Base-by-base conservation (phyloP, 2,329 filamentous ascomycete species). In the Phyllosticta citriasiana region DNA sequence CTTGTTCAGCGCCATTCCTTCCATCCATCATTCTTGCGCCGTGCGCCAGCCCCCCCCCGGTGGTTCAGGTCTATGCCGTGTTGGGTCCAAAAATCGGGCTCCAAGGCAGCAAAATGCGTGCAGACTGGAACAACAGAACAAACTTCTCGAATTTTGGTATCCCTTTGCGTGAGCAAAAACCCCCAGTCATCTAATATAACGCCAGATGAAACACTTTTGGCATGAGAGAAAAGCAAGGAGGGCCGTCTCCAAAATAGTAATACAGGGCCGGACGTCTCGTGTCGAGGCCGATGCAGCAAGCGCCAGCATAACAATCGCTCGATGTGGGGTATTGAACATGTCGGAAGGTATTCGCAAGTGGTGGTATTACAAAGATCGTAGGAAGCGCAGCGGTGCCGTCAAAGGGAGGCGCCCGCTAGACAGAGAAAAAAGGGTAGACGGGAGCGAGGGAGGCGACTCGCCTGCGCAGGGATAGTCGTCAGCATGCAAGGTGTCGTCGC, bases 171-270 rank as follows among this genome's bases (percentile, higher is more conserved):
- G 71, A 67, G 72, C 72, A 62, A 62, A 55, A 57, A 70, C 65
- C 67, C 70, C 40, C 40, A 47, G 71, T 66, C 67, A 66, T 74
- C 72, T 74, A 74, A 57, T 57, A 62, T 67, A 74, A 74, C 72
- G 72, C 72, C 72, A 56, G 59, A 67, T 57, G 60, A 62, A 58
- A 62, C 55, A 57, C 56, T 62, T 62, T 62, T 62, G 55, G 60
- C 56, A 62, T 62, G 60, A 56, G 47, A 40, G 53, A 57, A 27
- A 62, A 62, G 60, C 60, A 62, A 62, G 55, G 60, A 67, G 71
- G 67, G 66, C 63, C 65, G 67, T 72, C 70, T 70, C 71, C 72
- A n/a, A 47, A 67, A 63, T 57, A 65, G 63, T 57, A 63, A 60
- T 64, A 61, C 57, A 61, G 57, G 59, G 59, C 47, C 40, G 40